Percentiles rank a stretch among this genome's conserved stretches.
phyloP scores from a whole-genome alignment of 139 green algal species.

The Marvania coccoides region DNA sequence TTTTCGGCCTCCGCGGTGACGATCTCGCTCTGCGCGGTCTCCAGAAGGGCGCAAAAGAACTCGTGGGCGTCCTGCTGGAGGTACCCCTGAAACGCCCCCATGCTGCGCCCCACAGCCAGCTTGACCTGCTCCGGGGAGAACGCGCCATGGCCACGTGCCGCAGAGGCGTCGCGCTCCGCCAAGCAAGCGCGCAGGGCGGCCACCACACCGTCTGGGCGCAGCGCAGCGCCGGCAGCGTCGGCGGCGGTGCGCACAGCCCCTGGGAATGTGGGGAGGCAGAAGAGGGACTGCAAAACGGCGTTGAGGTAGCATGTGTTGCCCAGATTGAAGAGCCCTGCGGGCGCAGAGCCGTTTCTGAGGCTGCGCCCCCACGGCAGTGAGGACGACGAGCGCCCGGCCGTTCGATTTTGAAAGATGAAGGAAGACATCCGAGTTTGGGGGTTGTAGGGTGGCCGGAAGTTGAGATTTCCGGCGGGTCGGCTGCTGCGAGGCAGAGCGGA shows the following conservation, averaged over 20 bases:
- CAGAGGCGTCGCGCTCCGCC: neutral
- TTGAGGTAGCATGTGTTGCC: constrained; percentile 98
- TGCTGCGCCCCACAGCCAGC: constrained; percentile 31
- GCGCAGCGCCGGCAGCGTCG: neutral
- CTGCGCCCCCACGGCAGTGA: neutral
- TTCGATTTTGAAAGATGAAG: too few relatives aligned
- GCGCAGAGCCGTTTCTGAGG: neutral
- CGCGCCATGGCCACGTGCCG: neutral
- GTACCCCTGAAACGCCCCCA: constrained; percentile 45
- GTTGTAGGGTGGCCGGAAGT: too few relatives aligned
- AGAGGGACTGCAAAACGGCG: constrained; percentile 64
- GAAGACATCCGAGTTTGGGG: too few relatives aligned
- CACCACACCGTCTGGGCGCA: neutral
- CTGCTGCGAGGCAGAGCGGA: too few relatives aligned
- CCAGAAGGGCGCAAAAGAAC: constrained; percentile 57
- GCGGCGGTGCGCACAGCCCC: neutral
- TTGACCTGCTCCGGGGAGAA: constrained; percentile 33
- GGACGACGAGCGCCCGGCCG: too few relatives aligned
- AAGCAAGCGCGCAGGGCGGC: constrained; percentile 6
- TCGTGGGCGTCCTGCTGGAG: constrained; percentile 68
- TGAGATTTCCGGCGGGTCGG: too few relatives aligned
- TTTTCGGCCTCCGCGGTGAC: constrained; percentile 27
- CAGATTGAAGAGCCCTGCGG: constrained; percentile 76
- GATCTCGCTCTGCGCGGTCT: constrained; percentile 53
- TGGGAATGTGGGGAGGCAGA: neutral